phyloP scores from a whole-genome alignment of 495 filamentous ascomycete genomes.

The Podospora tetraspora region DNA sequence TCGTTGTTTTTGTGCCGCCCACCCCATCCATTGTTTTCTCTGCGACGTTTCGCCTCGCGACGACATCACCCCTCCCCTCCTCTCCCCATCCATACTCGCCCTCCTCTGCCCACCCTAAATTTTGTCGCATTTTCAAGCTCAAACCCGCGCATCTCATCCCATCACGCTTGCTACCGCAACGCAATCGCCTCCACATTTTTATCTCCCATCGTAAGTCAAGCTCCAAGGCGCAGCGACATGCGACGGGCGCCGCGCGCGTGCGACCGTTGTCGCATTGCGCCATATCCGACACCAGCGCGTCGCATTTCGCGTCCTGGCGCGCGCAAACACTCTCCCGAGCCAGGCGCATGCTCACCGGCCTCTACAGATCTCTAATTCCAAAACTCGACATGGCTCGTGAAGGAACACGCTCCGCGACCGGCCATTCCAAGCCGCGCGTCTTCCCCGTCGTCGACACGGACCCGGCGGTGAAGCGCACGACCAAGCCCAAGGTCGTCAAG shows the following conservation, averaged over 20 bases:
- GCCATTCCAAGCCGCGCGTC: constrained; percentile 51
- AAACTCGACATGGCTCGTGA: constrained; percentile 47
- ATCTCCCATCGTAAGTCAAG: constrained; percentile 15
- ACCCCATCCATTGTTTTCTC: constrained; percentile 21
- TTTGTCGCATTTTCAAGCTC: constrained; percentile 13
- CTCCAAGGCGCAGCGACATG: constrained; percentile 9
- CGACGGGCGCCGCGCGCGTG: neutral
- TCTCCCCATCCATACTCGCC: constrained; percentile 7
- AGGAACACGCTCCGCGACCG: constrained; percentile 51
- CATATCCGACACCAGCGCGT: constrained; percentile 10
- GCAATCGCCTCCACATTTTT: constrained; percentile 4
- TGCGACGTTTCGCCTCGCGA: constrained; percentile 25
- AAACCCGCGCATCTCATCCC: constrained; percentile 2
- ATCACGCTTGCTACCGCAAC: constrained; percentile 7
- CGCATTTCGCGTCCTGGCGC: constrained; percentile 4
- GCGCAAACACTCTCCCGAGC: neutral
- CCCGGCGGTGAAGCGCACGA: constrained; percentile 44
- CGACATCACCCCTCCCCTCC: constrained; percentile 15
- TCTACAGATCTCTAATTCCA: constrained; percentile 11
- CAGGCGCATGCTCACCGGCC: constrained; percentile 11
- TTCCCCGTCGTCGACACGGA: constrained; percentile 47
- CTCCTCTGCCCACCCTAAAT: neutral
- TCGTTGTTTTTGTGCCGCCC: constrained; percentile 26
- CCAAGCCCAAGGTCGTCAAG: constrained; percentile 38
- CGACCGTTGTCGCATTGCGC: constrained; percentile 13